A percentile compares a stretch with the other conserved stretches of the same genome.
Evolutionary conservation across 495 filamentous ascomycete genomes (phyloP).

Genomic region (Glutinoglossum americanum): DNA sequence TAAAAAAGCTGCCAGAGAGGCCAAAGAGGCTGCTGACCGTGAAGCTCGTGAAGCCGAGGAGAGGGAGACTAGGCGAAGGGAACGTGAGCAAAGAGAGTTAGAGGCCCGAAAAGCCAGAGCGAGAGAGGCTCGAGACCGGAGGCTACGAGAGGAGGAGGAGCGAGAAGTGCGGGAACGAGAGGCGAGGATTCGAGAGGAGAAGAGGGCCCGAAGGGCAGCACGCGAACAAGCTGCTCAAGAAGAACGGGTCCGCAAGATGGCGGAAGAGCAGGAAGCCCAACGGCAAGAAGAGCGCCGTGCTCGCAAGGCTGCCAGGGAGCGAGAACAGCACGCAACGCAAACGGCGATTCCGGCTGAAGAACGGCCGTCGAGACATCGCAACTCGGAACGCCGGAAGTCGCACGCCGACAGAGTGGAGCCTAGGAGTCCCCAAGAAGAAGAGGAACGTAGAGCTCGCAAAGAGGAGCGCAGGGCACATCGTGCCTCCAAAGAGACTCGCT

Average conservation of each 20-base stretch:
- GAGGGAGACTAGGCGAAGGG: background rate
- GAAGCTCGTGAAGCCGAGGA: slow-evolving; percentile 2
- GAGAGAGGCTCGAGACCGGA: background rate
- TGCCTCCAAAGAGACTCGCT: slow-evolving; percentile 8
- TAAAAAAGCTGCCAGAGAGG: background rate
- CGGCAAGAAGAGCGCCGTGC: slow-evolving; percentile 20
- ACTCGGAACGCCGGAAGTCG: slow-evolving; percentile 15
- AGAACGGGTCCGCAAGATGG: slow-evolving; percentile 25
- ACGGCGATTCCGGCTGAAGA: background rate
- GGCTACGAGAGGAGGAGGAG: slow-evolving; percentile 1
- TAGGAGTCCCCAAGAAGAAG: slow-evolving; percentile 11
- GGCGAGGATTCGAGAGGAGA: slow-evolving; percentile 2
- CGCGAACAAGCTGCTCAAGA: slow-evolving; percentile 9
- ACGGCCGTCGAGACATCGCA: slow-evolving; percentile 3
- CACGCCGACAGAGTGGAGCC: slow-evolving; percentile 16
- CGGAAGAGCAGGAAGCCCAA: slow-evolving; percentile 25
- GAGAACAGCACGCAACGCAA: slow-evolving; percentile 3
- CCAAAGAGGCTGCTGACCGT: slow-evolving; percentile 3
- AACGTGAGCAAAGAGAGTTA: background rate
- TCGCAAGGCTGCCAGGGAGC: slow-evolving; percentile 18
- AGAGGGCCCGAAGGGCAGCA: background rate
- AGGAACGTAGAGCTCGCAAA: slow-evolving; percentile 9
- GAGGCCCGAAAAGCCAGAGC: slow-evolving; percentile 1
- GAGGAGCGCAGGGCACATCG: slow-evolving; percentile 15
- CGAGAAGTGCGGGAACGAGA: background rate